A percentile compares a stretch with the other conserved stretches of the same genome.
phyloP scores from a whole-genome alignment of 192 early-diverging fungal genomes.

The Phycomyces nitens region DNA sequence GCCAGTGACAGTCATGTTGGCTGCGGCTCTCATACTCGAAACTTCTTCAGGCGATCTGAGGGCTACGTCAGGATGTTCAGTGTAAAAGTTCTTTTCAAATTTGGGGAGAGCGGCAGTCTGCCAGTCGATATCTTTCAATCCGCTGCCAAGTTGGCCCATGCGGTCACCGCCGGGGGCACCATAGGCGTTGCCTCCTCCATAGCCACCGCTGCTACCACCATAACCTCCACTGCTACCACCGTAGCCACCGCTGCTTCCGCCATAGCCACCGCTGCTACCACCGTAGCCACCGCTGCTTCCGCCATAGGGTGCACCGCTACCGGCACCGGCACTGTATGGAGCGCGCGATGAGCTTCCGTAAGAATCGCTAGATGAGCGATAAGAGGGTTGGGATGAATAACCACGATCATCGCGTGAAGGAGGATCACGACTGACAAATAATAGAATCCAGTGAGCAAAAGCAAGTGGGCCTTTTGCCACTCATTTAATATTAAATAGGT shows the following conservation, averaged over 20 bases:
- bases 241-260: conserved; percentile 47
- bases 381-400: conserved; percentile 22
- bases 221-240: conserved; percentile 36
- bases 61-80: conserved; percentile 73
- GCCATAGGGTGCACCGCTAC: conserved; percentile 5
- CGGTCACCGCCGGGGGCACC: conserved; percentile 39
- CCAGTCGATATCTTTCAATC: conserved; percentile 64
- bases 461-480: neutral
- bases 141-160: conserved; percentile 54
- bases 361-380: conserved; percentile 24
- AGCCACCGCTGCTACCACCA: conserved; percentile 26
- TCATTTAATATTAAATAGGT: neutral
- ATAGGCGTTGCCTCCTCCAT: conserved; percentile 14
- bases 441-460: conserved; percentile 5
- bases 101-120: conserved; percentile 59
- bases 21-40: conserved; percentile 67
- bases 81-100: conserved; percentile 98
- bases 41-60: conserved; percentile 68
- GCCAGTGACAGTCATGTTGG: conserved; percentile 85
- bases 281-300: conserved; percentile 28
- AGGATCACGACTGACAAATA: conserved; percentile 1
- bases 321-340: conserved; percentile 21
- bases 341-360: conserved; percentile 11
- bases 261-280: conserved; percentile 60
- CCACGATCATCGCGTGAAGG: conserved; percentile 17